Evolutionary conservation across 2,329 filamentous ascomycete species (phyloP), one percentile per base, ranked within the genome.

Genomic region (Hirsutella rhossiliensis): DNA sequence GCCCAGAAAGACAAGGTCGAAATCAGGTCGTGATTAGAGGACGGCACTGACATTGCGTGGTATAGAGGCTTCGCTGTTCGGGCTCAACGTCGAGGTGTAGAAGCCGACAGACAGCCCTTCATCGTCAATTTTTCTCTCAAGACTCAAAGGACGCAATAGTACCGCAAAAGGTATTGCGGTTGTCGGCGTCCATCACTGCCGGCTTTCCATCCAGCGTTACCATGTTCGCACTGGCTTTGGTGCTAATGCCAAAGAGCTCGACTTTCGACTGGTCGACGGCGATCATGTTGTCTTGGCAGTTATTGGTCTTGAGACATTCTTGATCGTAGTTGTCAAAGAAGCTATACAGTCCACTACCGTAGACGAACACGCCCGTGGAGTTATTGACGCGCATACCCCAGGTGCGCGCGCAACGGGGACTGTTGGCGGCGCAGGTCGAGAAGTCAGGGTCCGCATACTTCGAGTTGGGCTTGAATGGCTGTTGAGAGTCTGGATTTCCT

Each of bases 261-360:
- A 87, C 69, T 42, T 70, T 79, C 31, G 73, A 84, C 57, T 75
- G 74, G 61, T 87, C 80, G 31, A 90, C 67, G 52, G 77, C 78
- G 40, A 89, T 72, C 66, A 92, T 88, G 64, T 87, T 82, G 46
- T 80, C 71, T 63, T 90, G 86, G 67, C 86, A 92, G 51, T 74
- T 76, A 59, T 84, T 74, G 11, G 71, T 71, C 32, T 64, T 61
- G 15, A 89, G 72, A 54, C 86, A 92, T 17, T 71, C 69, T 62
- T 88, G 82, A 32, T 65, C 68, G 64, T 90, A 90, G 70, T 88
- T 87, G 61, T 90, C 76, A 57, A 87, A 90, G 75, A 90, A 90
- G 51, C 75, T 82, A 72, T 90, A 90, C 47, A 89, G 65, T 23
- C 85, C 85, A 5, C 76, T 82, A 39, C 85, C 84, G 56, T 81